Percentiles rank a stretch among this genome's conserved stretches.
Evolutionary conservation across 106 monocot species (phyloP).

Genomic region (Apostasia shenzhenica): DNA sequence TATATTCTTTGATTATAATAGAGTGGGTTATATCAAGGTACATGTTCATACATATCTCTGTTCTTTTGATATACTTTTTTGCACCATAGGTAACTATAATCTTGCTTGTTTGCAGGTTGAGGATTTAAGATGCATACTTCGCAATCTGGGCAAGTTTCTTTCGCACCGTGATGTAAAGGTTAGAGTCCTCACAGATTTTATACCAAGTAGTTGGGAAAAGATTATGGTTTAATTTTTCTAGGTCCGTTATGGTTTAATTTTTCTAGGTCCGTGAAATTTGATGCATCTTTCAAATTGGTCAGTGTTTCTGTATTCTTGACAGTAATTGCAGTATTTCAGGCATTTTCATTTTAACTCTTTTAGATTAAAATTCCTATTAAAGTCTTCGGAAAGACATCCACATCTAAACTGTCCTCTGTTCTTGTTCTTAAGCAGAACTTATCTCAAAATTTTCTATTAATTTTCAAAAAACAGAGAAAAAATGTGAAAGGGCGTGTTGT

Average conservation of each 20-base stretch:
- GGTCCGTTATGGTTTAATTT: not conserved
- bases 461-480: too few relatives aligned
- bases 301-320: too few relatives aligned
- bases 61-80: not conserved
- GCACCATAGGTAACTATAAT: not conserved
- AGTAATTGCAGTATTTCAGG: too few relatives aligned
- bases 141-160: constrained; percentile 81
- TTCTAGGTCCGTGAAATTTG: not conserved
- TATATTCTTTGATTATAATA: constrained; percentile 76
- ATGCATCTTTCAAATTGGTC: too few relatives aligned
- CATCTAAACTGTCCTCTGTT: too few relatives aligned
- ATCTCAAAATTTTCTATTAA: too few relatives aligned
- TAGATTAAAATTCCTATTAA: too few relatives aligned
- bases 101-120: constrained; percentile 49
- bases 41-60: not conserved
- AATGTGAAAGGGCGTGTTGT: too few relatives aligned
- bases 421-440: too few relatives aligned
- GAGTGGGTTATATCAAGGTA: constrained; percentile 79
- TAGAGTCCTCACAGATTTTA: constrained; percentile 1
- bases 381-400: too few relatives aligned
- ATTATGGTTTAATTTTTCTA: too few relatives aligned
- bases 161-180: constrained; percentile 88
- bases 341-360: too few relatives aligned
- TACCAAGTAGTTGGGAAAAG: not conserved
- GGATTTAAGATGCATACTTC: constrained; percentile 81